phyloP scores from a whole-genome alignment of 1,284 basidiomycete genomes.

The Malassezia yamatoensis region DNA sequence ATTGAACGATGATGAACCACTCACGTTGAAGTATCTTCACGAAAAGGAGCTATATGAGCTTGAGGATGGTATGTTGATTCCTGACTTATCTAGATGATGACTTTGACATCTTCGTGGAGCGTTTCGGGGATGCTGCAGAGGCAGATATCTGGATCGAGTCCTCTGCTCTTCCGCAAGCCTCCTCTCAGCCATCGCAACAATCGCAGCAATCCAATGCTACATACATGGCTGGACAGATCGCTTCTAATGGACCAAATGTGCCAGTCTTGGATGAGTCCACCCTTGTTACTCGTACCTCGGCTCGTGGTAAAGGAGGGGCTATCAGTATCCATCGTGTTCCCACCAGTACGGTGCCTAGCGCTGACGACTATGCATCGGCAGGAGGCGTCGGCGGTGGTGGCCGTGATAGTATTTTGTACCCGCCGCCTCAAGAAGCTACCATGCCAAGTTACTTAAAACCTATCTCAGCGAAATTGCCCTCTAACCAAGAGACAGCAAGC shows the following conservation, averaged over 20 bases:
- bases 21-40: conserved; percentile 41
- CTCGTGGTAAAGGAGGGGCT: conserved; percentile 39
- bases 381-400: conserved; percentile 43
- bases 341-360: conserved; percentile 28
- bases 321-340: conserved; percentile 44
- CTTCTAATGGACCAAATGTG: conserved; percentile 29
- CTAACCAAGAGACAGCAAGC: conserved; percentile 25
- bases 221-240: background rate
- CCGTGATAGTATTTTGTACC: conserved; percentile 46
- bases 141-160: conserved; percentile 23
- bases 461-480: conserved; percentile 14
- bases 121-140: conserved; percentile 34
- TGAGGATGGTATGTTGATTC: conserved; percentile 35
- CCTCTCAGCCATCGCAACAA: background rate
- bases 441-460: conserved; percentile 35
- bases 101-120: conserved; percentile 44
- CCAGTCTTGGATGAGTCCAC: conserved; percentile 42
- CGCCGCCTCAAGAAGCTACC: conserved; percentile 35
- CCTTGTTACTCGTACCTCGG: conserved; percentile 43
- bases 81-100: conserved; percentile 28
- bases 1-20: conserved; percentile 24
- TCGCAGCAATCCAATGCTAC: background rate
- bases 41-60: conserved; percentile 34
- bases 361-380: conserved; percentile 41
- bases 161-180: background rate